Evolutionary conservation across 2,329 filamentous ascomycete species (phyloP), one percentile per base, ranked within the genome.

Genomic region (Fusarium aywerte): DNA sequence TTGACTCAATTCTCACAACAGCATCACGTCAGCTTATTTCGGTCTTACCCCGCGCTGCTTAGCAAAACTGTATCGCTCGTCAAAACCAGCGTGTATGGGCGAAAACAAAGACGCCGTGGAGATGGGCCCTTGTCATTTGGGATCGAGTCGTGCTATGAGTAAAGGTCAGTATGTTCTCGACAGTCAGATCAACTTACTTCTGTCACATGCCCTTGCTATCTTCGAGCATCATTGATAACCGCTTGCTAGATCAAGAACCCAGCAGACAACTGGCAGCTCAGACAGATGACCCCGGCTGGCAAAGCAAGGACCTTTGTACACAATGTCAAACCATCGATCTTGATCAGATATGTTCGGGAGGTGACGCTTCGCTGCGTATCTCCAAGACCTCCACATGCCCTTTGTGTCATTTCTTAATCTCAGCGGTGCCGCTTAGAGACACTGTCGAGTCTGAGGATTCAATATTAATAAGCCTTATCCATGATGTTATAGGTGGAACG

Each of bases 231-330:
- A 13, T n/a, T 18, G 13, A 36, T 18, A 1, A 4, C 5, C 16
- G 9, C n/a, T n/a, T 36, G 10, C 16, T 4, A 11, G 16, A n/a
- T 36, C 33, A 10, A 36, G n/a, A 18, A 0, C 7, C 9, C 9
- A 12, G 7, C 5, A 36, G 6, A 36, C 3, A 36, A 7, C n/a
- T 36, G 33, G n/a, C 9, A 16, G 0, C 5, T 12, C 6, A n/a
- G n/a, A 3, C 33, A 18, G 10, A 36, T 6, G 16, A 2, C 6
- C 2, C 4, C 5, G 0, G 1, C 12, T 36, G 33, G 33, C 33
- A 36, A 36, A 12, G 5, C 5, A 18, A 36, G 11, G 33, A 36
- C 7, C 33, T 36, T 7, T 36, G 10, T 36, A 36, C 33, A 36
- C 1, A 9, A 36, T 18, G 33, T 36, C 33, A 36, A n/a, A n/a